Percentiles rank a stretch among this genome's conserved stretches.
Conservation (phyloP, 768 basidiomycete genomes). For the Boletus fagicola region DNA sequence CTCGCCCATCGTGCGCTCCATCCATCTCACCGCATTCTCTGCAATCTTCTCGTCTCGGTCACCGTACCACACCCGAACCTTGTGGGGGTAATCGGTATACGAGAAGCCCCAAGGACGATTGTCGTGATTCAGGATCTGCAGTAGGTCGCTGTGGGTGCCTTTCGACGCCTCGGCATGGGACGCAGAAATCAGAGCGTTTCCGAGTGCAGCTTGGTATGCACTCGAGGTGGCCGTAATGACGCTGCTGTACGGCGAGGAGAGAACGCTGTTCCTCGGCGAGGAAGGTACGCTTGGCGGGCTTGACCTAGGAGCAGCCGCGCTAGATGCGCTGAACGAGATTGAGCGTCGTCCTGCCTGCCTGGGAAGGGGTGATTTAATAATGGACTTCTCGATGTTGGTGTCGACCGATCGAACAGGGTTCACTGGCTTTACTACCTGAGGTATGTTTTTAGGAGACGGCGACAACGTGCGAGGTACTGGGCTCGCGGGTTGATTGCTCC, state of each 20-base stretch:
- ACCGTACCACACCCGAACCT: conserved; percentile 88
- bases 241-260: conserved; percentile 28
- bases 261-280: conserved; percentile 50
- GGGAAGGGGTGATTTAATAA: conserved; percentile 35
- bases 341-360: conserved; percentile 65
- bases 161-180: conserved; percentile 93
- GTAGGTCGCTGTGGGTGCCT: conserved; percentile 86
- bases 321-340: conserved; percentile 54
- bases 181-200: conserved; percentile 87
- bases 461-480: conserved; percentile 14
- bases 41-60: conserved; percentile 92
- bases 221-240: conserved; percentile 26
- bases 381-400: conserved; percentile 36
- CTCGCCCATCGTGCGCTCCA: conserved; percentile 80
- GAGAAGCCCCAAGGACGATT: conserved; percentile 89
- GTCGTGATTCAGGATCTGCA: conserved; percentile 90
- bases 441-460: conserved; percentile 18
- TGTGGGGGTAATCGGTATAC: conserved; percentile 74
- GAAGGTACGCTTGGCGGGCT: conserved; percentile 52
- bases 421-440: conserved; percentile 17
- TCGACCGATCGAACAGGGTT: conserved; percentile 24
- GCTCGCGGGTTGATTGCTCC: conserved; percentile 37
- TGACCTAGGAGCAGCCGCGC: conserved; percentile 29
- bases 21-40: conserved; percentile 88
- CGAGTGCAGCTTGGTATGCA: conserved; percentile 65